Evolutionary conservation across 2,329 filamentous ascomycete genomes (phyloP).

Genomic region (Teratosphaeria pseudoeucalypti): DNA sequence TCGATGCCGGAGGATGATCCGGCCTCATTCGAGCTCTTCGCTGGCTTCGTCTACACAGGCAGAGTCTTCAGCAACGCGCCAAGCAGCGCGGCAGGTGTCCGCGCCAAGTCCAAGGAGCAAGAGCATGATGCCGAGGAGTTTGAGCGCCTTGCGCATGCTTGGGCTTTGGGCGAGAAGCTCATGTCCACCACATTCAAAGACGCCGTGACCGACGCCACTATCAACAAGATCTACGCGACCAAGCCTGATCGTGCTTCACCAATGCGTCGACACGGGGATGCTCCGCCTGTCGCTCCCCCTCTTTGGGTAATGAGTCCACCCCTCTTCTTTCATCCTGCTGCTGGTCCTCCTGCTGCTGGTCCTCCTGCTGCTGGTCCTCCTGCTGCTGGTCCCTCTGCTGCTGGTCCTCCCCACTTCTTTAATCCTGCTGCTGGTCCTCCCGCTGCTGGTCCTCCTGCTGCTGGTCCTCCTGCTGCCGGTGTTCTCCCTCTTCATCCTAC

Average conservation of each 20-base stretch:
- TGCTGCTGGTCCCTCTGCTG: too few relatives aligned
- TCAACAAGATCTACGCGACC: neutral
- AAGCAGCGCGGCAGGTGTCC: neutral
- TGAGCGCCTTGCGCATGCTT: slow-evolving; percentile 1
- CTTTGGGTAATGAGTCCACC: too few relatives aligned
- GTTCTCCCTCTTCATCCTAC: too few relatives aligned
- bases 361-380: too few relatives aligned
- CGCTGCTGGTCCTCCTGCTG: too few relatives aligned
- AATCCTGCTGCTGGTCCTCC: too few relatives aligned
- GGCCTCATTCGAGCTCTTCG: neutral
- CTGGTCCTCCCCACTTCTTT: too few relatives aligned
- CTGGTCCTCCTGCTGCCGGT: too few relatives aligned
- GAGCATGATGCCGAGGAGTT: neutral
- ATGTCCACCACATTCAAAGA: slow-evolving; percentile 1
- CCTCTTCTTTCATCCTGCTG: too few relatives aligned
- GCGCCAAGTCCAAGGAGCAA: neutral
- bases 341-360: too few relatives aligned
- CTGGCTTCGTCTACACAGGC: neutral
- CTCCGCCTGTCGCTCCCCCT: too few relatives aligned
- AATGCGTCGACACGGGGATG: too few relatives aligned
- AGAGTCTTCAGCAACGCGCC: neutral
- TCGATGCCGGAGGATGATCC: neutral
- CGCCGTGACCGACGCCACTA: slow-evolving; percentile 1
- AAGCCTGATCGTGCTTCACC: neutral
- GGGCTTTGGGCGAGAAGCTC: slow-evolving; percentile 1